Base-by-base conservation (phyloP, 1,284 basidiomycete species). In the Apiotrichum akiyoshidainum region DNA sequence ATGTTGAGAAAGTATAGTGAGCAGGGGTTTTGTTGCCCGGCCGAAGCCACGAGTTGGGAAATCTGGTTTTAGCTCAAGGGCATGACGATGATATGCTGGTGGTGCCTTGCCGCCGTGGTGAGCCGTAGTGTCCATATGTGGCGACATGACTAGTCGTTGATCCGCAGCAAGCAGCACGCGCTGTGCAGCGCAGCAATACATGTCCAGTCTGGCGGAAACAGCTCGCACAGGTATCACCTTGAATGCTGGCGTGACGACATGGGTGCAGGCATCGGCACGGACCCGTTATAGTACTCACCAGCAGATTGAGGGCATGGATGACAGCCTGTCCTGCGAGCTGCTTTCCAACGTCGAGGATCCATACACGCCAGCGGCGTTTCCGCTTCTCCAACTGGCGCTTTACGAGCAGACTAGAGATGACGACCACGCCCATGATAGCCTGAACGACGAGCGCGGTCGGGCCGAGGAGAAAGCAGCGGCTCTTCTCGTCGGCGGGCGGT, bases 1-100 rank as follows among this genome's bases (percentile, higher is more conserved):
- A 99, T 89, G 72, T 98, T 95, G 58, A 97, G 85, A 74, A 97
- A 96, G 79, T 98, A 97, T 60, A 87, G 84, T 17, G 89, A 87
- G 71, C 92, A 96, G 6, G 92, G 90, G 73, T 95, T 94, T 52
- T 84, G 83, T 17, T 85, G 80, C 2, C 83, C 83, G 48, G 85
- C 82, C 46, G 85, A 79, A 0, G 90, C 90, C 41, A 80, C 74
- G 14, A 79, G 59, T 51, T 70, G 72, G 9, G 77, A 78, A 26
- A 78, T 76, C 76, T 78, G 58, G 13, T 7, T 37, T 31, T 31
- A 31, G 26, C 26, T 31, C 26, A 31, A 7, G 7, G 26, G 26
- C 26, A 31, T 31, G 26, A 31, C 7, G 26, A 31, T 31, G 26
- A 31, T 3, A 31, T 31, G 26, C 7, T 4, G 26, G 26, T 31